Evolutionary conservation across 306 rosid species (phyloP), one percentile per base, ranked within the genome.

Genomic region (Cercis canadensis): DNA sequence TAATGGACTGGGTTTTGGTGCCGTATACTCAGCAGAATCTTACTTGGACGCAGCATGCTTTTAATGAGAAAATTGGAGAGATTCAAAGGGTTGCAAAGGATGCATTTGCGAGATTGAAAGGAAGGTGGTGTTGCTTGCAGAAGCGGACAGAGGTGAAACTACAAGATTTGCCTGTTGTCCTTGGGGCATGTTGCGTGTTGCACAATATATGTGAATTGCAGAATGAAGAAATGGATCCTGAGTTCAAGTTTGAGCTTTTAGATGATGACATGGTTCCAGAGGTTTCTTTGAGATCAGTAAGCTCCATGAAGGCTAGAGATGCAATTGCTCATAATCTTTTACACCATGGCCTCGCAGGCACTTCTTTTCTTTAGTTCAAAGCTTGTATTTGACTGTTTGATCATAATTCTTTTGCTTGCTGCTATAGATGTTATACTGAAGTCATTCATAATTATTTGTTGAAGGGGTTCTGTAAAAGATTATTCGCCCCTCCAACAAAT

Each of bases 261-360:
- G 99, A 95, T 32, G 99, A 91, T 69, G 96, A 87, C 45, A 83
- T 91, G 89, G 80, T 88, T 11, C 99, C 96, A 1, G 96, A 91
- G 71, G 70, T 53, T 24, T 54, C 84, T 52, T 19, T 87, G 73
- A 87, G 92, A 73, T 91, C 97, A 6, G 63, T 51, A 0, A 77
- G 45, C 41, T 84, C 99, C 0, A 79, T 76, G 83, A 87, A 91
- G 76, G 88, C 96, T 6, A 82, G 99, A 73, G 99, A 95, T 59
- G 64, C 87, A 41, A 95, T 95, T 82, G 97, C 99, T 50, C 99
- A 95, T 81, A 91, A 95, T 82, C 87, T 95, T n/a, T 67, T 95
- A 58, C 97, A 95, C 70, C 99, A 89, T 82, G 99, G 99, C 29
- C 82, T 91, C 36, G 99, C 96, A 4, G 99, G 97, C 63, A 86